phyloP scores from a whole-genome alignment of 208 protist genomes.

The Crithidia mellificae region DNA sequence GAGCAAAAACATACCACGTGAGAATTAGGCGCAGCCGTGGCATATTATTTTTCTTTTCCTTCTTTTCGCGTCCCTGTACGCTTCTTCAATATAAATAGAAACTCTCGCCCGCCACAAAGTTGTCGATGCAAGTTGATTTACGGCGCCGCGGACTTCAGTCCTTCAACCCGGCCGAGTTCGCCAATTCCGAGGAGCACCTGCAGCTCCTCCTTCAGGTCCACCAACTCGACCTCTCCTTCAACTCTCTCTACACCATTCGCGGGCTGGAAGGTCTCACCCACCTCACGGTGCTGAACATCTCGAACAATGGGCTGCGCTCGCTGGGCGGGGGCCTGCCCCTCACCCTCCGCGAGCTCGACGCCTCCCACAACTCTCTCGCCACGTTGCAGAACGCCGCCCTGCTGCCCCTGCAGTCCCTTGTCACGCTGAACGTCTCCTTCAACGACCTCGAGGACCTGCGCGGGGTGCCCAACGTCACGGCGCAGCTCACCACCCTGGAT shows the following conservation, averaged over 20 bases:
- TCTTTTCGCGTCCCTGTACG: no score
- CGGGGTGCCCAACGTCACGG: slow-evolving; percentile 48
- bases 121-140: slow-evolving; percentile 68
- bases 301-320: slow-evolving; percentile 65
- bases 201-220: slow-evolving; percentile 34
- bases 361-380: slow-evolving; percentile 76
- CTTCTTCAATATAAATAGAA: no score
- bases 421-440: slow-evolving; percentile 63
- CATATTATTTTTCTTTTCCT: no score
- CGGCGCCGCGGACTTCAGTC: slow-evolving; percentile 58
- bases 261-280: slow-evolving; percentile 62
- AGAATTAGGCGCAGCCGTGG: no score
- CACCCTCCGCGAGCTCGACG: slow-evolving; percentile 50
- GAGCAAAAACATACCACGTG: no score
- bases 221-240: slow-evolving; percentile 69
- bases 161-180: slow-evolving; percentile 69
- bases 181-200: slow-evolving; percentile 40
- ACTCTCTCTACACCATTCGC: slow-evolving; percentile 53
- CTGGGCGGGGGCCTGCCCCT: slow-evolving; percentile 56
- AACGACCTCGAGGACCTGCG: slow-evolving; percentile 65
- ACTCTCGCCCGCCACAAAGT: no score
- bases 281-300: slow-evolving; percentile 67
- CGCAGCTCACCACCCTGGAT: slow-evolving; percentile 54
- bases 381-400: slow-evolving; percentile 60
- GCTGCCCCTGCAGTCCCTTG: slow-evolving; percentile 48